Conservation (phyloP, 2,329 filamentous ascomycete genomes). For the Alternaria brassicicola region DNA sequence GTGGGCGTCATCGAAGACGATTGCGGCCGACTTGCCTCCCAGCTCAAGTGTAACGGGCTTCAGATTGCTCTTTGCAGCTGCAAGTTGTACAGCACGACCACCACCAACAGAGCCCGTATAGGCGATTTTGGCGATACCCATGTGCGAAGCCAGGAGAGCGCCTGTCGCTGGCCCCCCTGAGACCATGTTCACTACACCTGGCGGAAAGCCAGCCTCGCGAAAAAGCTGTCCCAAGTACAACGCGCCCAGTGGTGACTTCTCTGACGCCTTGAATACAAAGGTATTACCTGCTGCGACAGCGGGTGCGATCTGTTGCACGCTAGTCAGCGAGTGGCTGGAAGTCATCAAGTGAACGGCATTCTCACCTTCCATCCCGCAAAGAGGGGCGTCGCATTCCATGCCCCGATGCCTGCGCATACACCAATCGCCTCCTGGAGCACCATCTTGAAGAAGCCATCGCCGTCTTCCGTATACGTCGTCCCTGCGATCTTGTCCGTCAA, state of each 20-base stretch:
- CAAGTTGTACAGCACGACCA: constrained; percentile 49
- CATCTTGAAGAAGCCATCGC: not conserved
- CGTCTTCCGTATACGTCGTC: constrained; percentile 14
- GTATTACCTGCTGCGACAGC: constrained; percentile 45
- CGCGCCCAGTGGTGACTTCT: constrained; percentile 35
- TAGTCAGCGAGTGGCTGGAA: constrained; percentile 13
- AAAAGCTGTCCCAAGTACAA: constrained; percentile 34
- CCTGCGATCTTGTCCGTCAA: constrained; percentile 34
- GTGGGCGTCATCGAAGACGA: constrained; percentile 58
- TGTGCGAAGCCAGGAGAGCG: constrained; percentile 48
- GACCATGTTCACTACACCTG: constrained; percentile 50
- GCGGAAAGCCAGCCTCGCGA: constrained; percentile 46
- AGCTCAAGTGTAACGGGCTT: constrained; percentile 55
- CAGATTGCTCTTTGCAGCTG: constrained; percentile 46
- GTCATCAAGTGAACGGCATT: not conserved
- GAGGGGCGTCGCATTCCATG: constrained; percentile 36
- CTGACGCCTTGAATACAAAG: constrained; percentile 36
- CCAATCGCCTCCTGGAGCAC: constrained; percentile 27
- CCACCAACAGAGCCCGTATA: constrained; percentile 51
- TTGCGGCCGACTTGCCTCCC: constrained; percentile 55
- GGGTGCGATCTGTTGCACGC: constrained; percentile 38
- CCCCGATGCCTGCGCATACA: constrained; percentile 40
- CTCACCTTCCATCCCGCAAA: constrained; percentile 10
- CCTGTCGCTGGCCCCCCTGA: constrained; percentile 42
- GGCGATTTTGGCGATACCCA: constrained; percentile 51